Base-by-base conservation (phyloP, 2,329 filamentous ascomycete genomes). In the Xylariaceae sp. region DNA sequence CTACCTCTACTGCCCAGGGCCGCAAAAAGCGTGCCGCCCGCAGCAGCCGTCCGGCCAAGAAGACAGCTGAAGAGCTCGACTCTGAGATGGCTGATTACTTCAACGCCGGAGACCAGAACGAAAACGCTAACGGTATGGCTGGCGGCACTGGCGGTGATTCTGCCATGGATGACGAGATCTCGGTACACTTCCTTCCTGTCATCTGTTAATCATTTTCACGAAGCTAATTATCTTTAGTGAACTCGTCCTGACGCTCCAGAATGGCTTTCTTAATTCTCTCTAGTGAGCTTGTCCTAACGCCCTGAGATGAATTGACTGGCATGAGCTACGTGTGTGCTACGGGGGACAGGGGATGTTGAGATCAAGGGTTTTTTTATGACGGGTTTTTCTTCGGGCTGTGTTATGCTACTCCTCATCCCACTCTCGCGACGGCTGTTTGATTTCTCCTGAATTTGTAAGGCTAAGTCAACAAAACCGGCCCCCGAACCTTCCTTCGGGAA, bases 11-110 rank as follows among this genome's bases (percentile, higher is more conserved):
- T 73, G 72, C 67, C 51, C 74, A 70, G 47, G 76, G 75, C 52
- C 76, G 74, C 60, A 80, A 78, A 70, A 73, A 74, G 56, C 76
- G 79, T 54, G 76, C 77, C 59, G 72, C 69, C 42, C 84, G 85
- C 63, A 86, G 76, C 67, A 76, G 80, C 61, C 83, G 87, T 65
- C 79, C 87, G 63, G 75, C 85, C 67, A 78, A 95, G 76, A 97
- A 97, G 88, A 95, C 91, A 0, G 85, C 87, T 1, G 92, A 96
- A 70, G 91, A 99, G 76, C 84, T 99, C 30, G 94, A 99, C 71
- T 91, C 89, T 3, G 94, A 99, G 72, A 99, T 99, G 94, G 86
- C 84, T 26, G 94, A 97, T 72, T 99, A 99, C 76, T 97, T 95
- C 70, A 84, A 79, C 51, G 66, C 72, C 31, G 72, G 72, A 41